A percentile compares a stretch with the other conserved stretches of the same genome.
Conservation (phyloP, 2,329 filamentous ascomycete species). For the Colletotrichum liaoningense region DNA sequence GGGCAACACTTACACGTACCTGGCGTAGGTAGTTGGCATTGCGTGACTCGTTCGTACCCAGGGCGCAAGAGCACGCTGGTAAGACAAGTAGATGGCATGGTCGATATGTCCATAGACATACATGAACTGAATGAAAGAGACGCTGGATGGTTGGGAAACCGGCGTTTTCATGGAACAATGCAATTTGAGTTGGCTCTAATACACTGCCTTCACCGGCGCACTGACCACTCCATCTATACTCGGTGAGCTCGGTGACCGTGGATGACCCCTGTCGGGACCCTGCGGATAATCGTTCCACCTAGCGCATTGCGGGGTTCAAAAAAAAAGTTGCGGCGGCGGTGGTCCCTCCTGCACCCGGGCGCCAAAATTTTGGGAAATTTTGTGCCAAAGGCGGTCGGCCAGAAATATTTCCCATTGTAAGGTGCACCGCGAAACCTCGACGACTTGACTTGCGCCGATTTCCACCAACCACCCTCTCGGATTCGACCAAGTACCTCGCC, state of each 20-base stretch:
- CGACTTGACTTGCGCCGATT: background rate
- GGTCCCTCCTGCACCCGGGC: constrained; percentile 12
- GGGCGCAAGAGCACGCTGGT: background rate
- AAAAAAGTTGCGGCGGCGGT: constrained; percentile 35
- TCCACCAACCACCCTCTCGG: background rate
- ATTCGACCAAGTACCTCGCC: background rate
- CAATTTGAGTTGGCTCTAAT: background rate
- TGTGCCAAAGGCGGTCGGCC: constrained; percentile 36
- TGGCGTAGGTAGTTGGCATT: constrained; percentile 61
- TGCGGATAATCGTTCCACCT: constrained; percentile 38
- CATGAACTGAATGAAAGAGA: background rate
- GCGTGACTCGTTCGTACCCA: background rate
- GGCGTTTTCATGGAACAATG: background rate
- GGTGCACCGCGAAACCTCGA: constrained; percentile 7
- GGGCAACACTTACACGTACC: constrained; percentile 76
- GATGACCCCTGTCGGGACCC: constrained; percentile 13
- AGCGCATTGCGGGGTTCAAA: constrained; percentile 38
- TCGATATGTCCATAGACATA: background rate
- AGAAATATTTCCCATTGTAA: constrained; percentile 32
- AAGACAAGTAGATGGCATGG: background rate
- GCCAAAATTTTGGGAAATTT: constrained; percentile 36
- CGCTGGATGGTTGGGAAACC: background rate
- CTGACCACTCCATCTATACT: background rate
- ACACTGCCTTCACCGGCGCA: background rate
- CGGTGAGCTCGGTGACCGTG: background rate